Evolutionary conservation across 164 flowering plant species (phyloP), one percentile per base, ranked within the genome.

Genomic region (Magnolia changhungtana): DNA sequence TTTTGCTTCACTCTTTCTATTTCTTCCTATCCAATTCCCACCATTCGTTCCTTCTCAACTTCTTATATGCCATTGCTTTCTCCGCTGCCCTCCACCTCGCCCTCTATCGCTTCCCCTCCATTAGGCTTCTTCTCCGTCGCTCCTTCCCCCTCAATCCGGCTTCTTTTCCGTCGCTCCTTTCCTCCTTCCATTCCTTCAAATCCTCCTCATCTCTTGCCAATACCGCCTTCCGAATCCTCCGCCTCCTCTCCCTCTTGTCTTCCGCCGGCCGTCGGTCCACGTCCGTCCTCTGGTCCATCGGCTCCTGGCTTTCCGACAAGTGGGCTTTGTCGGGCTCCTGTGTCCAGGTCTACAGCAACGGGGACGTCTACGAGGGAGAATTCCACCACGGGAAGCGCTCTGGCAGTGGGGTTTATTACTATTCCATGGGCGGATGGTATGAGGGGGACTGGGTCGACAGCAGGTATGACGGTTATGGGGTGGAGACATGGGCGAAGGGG

Each of bases 391-490:
- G 95, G n/a, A 91, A 89, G 86, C 87, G 90, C 77, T 89, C 95
- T 8, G 97, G 97, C 37, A 91, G 94, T 76, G 97, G 97, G 37
- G 95, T 92, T 27, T 91, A 91, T 79, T 84, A 89, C 80, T 89
- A 91, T 72, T 79, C 83, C 65, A 86, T 87, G 91, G 88, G 89
- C 79, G 97, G 97, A 75, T 85, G 87, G 78, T 92, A 91, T 75
- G 97, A 92, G 74, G 97, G 97, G 27, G 95, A 92, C 77, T 92
- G 97, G 97, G 81, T 90, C 55, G 94, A 89, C 75, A 92, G 82
- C 79, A 89, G 87, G 81, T 92, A 89, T 77, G 96, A 90, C 83
- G 96, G 96, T 5, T 85, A 78, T 85, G 97, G 97, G 1, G 93
- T 92, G 0, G 97, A 92, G 82, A 91, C 97, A 1, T 91, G 97